phyloP scores from a whole-genome alignment of 2,329 filamentous ascomycete genomes.

The Botryotinia convoluta region DNA sequence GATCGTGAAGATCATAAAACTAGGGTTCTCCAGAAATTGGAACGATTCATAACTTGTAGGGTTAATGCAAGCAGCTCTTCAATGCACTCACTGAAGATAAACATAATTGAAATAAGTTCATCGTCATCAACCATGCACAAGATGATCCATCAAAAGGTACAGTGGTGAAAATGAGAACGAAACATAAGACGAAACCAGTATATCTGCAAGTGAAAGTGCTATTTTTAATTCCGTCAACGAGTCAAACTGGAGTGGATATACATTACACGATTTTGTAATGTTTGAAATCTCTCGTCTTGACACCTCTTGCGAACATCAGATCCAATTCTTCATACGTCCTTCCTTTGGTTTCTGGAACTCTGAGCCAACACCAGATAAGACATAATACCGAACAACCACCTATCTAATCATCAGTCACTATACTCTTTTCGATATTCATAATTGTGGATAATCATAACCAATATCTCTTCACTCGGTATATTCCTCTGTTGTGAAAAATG shows the following conservation, averaged over 20 bases:
- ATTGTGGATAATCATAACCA: not conserved
- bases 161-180: not conserved
- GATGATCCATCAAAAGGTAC: not conserved
- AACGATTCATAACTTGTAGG: not conserved
- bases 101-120: not conserved
- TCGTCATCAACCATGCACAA: not conserved
- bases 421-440: not conserved
- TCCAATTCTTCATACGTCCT: constrained; percentile 48
- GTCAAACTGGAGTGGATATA: not conserved
- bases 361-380: constrained; percentile 42
- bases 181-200: not conserved
- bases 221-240: not conserved
- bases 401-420: not conserved
- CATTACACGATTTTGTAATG: constrained; percentile 26
- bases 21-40: not conserved
- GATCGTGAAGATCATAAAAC: not conserved
- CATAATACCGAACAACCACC: constrained; percentile 45
- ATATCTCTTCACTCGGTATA: not conserved
- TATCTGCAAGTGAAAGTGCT: not conserved
- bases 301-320: constrained; percentile 43
- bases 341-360: constrained; percentile 45
- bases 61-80: not conserved
- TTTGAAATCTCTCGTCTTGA: constrained; percentile 38
- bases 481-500: not conserved
- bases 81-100: not conserved